Percentiles rank a stretch among this genome's conserved stretches.
phyloP scores from a whole-genome alignment of 176 grass and related monocot genomes.

The Musa itinerans region DNA sequence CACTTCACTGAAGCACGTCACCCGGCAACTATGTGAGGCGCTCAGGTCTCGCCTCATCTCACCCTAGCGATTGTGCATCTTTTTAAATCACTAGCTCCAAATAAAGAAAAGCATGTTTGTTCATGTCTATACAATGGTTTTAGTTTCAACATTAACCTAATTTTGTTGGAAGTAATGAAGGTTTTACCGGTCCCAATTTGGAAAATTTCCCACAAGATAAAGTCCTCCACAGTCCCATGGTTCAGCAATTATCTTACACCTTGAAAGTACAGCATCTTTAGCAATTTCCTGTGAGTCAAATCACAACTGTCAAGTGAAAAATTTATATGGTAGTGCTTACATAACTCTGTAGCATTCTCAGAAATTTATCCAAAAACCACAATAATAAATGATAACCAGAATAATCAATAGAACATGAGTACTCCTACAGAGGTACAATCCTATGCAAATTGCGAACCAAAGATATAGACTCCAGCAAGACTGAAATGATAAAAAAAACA shows the following conservation, averaged over 20 bases:
- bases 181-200: constrained; percentile 97
- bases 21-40: too few relatives aligned
- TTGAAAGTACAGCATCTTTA: constrained; percentile 72
- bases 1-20: too few relatives aligned
- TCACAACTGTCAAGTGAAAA: constrained; percentile 23
- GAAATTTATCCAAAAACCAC: not conserved
- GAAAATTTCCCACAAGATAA: constrained; percentile 91
- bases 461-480: too few relatives aligned
- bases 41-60: too few relatives aligned
- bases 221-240: constrained; percentile 97
- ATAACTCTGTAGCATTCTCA: not conserved
- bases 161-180: not conserved
- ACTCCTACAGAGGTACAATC: too few relatives aligned
- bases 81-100: too few relatives aligned
- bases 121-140: not conserved
- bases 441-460: too few relatives aligned
- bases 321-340: not conserved
- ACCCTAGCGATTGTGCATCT: too few relatives aligned
- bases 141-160: not conserved
- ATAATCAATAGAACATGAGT: too few relatives aligned
- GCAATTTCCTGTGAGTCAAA: constrained; percentile 64
- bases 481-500: too few relatives aligned
- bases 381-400: not conserved
- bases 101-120: too few relatives aligned
- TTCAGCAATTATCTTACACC: constrained; percentile 99